Conservation (phyloP, 306 rosid genomes). For the Castanea mollissima region DNA sequence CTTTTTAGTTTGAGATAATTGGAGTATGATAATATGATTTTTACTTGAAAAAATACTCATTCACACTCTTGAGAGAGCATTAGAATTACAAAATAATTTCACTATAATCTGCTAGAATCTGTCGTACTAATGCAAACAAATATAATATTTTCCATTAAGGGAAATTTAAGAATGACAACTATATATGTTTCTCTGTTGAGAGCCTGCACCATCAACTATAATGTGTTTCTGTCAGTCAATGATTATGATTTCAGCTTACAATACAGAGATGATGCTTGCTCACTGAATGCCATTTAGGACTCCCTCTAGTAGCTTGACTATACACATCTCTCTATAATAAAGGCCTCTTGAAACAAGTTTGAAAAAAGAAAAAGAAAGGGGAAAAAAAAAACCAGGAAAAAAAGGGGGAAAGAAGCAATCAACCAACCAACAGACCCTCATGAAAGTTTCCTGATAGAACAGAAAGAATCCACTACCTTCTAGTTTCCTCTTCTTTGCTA, state of each 20-base stretch:
- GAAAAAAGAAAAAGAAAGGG: conserved; percentile 11
- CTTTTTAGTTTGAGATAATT: conserved; percentile 9
- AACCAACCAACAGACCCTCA: conserved; percentile 28
- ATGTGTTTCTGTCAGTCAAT: conserved; percentile 20
- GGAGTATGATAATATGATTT: conserved; percentile 14
- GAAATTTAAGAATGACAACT: conserved; percentile 19
- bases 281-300: conserved; percentile 34
- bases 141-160: conserved; percentile 24
- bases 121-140: conserved; percentile 39
- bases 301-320: conserved; percentile 45
- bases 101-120: conserved; percentile 35
- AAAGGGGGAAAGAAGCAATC: conserved; percentile 21
- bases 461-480: conserved; percentile 34
- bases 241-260: conserved; percentile 22
- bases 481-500: conserved; percentile 42
- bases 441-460: conserved; percentile 36
- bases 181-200: conserved; percentile 29
- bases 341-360: conserved; percentile 27
- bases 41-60: conserved; percentile 17
- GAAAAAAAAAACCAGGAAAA: conserved; percentile 8
- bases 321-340: conserved; percentile 46
- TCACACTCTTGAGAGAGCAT: conserved; percentile 21
- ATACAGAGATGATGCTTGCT: conserved; percentile 32
- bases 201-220: conserved; percentile 35
- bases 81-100: conserved; percentile 47